A percentile compares a stretch with the other conserved stretches of the same genome.
Conservation (phyloP, 805 yeast species). For the Saturnispora zaruensis region DNA sequence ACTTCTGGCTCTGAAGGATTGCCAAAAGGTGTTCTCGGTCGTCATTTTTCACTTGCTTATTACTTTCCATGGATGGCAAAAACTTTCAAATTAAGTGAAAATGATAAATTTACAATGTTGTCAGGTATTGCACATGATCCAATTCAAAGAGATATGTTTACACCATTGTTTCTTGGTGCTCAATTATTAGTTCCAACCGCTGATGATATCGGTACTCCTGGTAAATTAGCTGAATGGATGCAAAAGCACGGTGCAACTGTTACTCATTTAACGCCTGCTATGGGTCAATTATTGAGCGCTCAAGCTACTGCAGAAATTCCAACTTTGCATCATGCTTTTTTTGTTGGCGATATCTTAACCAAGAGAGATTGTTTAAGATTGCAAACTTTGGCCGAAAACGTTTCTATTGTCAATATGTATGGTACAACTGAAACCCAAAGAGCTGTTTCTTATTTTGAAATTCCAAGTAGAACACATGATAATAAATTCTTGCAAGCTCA, state of each 20-base stretch:
- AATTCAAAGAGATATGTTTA: slow-evolving; percentile 97
- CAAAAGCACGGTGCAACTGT: slow-evolving; percentile 82
- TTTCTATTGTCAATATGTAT: slow-evolving; percentile 90
- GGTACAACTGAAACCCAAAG: slow-evolving; percentile 99
- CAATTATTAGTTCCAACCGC: slow-evolving; percentile 86
- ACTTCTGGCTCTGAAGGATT: slow-evolving; percentile 98
- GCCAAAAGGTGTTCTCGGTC: slow-evolving; percentile 97
- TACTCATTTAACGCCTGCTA: slow-evolving; percentile 97
- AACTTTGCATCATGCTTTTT: slow-evolving; percentile 86
- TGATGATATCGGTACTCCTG: slow-evolving; percentile 98
- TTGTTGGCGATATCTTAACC: slow-evolving; percentile 95
- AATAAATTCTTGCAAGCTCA: slow-evolving; percentile 68
- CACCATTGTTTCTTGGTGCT: slow-evolving; percentile 95
- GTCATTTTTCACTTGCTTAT: slow-evolving; percentile 94
- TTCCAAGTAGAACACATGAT: slow-evolving; percentile 62
- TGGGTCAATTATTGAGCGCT: slow-evolving; percentile 96
- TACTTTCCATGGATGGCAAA: slow-evolving; percentile 98
- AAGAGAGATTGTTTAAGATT: slow-evolving; percentile 93
- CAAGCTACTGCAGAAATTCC: slow-evolving; percentile 89
- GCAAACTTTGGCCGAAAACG: slow-evolving; percentile 87
- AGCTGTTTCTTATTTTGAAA: slow-evolving; percentile 91
- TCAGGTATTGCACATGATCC: slow-evolving; percentile 99
- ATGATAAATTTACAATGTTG: slow-evolving; percentile 92
- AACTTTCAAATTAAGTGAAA: slow-evolving; percentile 64
- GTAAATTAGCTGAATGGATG: slow-evolving; percentile 97